These are phyloP conservation scores for Gnaphalium uliginosum DNA, from an alignment of 129 eudicot species.

Conservation along the genomic window DNA sequence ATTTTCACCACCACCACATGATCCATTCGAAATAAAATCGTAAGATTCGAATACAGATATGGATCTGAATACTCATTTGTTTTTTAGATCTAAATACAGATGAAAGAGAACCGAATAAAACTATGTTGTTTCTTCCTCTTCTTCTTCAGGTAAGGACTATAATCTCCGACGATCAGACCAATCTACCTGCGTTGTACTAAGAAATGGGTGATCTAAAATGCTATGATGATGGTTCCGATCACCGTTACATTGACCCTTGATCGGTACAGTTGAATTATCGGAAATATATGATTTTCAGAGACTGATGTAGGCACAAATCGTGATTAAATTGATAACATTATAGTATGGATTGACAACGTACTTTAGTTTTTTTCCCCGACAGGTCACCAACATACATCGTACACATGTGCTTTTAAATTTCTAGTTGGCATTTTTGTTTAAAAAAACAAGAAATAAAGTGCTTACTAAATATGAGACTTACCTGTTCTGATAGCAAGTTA, in stretches of 20 bases:
- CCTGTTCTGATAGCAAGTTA: too few species aligned
- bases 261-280: not conserved
- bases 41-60: conserved; percentile 25
- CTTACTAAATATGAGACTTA: too few species aligned
- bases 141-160: not conserved
- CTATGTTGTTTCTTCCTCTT: conserved; percentile 28
- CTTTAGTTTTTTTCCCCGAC: too few species aligned
- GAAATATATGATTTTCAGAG: conserved; percentile 51
- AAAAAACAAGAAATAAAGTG: too few species aligned
- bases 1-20: conserved; percentile 21
- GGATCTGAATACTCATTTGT: conserved; percentile 13
- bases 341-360: too few species aligned
- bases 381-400: too few species aligned
- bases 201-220: conserved; percentile 40
- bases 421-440: too few species aligned
- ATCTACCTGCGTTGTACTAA: conserved; percentile 67
- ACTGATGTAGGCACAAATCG: conserved; percentile 69
- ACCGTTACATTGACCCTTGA: conserved; percentile 13
- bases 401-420: too few species aligned
- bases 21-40: conserved; percentile 22
- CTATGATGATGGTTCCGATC: conserved; percentile 6
- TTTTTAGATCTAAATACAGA: conserved; percentile 61
- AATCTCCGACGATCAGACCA: conserved; percentile 24
- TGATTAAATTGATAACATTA: too few species aligned
- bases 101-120: conserved; percentile 34